Evolutionary conservation across 2,329 filamentous ascomycete genomes (phyloP), one percentile per base, ranked within the genome.

Genomic region (Alternaria hordeiaustralica): DNA sequence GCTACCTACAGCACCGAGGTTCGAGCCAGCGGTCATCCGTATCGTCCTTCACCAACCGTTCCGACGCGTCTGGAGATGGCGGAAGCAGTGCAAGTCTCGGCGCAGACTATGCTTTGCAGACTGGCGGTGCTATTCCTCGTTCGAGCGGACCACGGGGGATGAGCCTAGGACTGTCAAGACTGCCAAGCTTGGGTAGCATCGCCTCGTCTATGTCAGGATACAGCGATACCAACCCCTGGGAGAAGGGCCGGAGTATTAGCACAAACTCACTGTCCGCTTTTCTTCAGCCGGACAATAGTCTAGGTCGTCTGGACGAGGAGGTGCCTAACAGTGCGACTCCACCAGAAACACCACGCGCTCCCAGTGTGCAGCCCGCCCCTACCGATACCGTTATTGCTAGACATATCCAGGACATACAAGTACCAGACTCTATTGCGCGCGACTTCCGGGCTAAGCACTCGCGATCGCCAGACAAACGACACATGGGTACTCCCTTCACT

Each of bases 311-410:
- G n/a, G 83, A 88, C 25, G 88, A 91, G 71, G 88, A 90, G 71
- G 83, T 60, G 71, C 78, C 51, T 78, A 85, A 83, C 83, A 71
- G 76, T 78, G 54, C 75, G 50, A 84, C 82, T 1, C 82, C 81
- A 3, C 87, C 93, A 7, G 87, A 87, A 67, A 97, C 94, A 3
- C 95, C 95, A 1, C 87, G 78, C 83, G 89, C 63, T 84, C 84
- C 74, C 82, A 87, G 68, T 80, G 79, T 73, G 71, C 77, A 78
- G 47, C 73, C 77, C 20, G 87, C 90, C 7, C 92, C 92, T 3
- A 96, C 93, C 2, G 94, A 97, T 75, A 97, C 94, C 3, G 90
- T 94, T 55, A 92, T 97, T 73, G 90, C 94, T 46, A 91, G 93
- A 61, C 94, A 96, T 75, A 91, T 97, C 49, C 91, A 92, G 71